Percentiles rank a stretch among this genome's conserved stretches.
Conservation (phyloP, 164 flowering plant species). For the Vitis riparia region DNA sequence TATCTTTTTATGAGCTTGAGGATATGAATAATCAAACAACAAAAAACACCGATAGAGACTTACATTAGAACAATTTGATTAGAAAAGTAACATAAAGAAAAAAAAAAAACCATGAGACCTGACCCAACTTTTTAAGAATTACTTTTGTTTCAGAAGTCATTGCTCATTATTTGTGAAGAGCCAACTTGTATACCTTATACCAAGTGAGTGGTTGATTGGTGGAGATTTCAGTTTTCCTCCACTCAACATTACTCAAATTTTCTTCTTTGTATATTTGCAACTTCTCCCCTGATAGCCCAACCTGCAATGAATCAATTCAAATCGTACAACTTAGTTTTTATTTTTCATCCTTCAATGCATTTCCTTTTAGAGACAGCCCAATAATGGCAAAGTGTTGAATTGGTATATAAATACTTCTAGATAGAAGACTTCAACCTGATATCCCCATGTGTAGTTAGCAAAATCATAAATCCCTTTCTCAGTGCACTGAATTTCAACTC, state of each 20-base stretch:
- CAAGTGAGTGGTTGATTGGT: slow-evolving; percentile 41
- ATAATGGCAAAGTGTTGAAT: background rate
- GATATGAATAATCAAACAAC: background rate
- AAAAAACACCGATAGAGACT: background rate
- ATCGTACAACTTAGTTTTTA: background rate
- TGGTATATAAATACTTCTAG: background rate
- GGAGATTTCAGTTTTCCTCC: slow-evolving; percentile 24
- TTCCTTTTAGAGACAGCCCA: background rate
- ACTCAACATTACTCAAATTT: slow-evolving; percentile 21
- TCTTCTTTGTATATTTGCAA: slow-evolving; percentile 28
- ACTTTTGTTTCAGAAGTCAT: background rate
- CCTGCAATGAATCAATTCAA: slow-evolving; percentile 25
- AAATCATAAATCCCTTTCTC: slow-evolving; percentile 8
- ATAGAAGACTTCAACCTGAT: slow-evolving; percentile 18
- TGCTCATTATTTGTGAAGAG: background rate
- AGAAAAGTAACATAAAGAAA: too few relatives aligned
- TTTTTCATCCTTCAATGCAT: background rate
- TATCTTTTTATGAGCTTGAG: background rate
- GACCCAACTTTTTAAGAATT: background rate
- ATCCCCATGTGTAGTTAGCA: slow-evolving; percentile 32
- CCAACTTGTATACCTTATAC: slow-evolving; percentile 40
- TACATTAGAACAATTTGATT: background rate
- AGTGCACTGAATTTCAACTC: slow-evolving; percentile 22
- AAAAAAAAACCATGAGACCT: too few relatives aligned
- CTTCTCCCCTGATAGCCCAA: slow-evolving; percentile 47